Percentiles rank a stretch among this genome's conserved stretches.
Evolutionary conservation across 2,329 filamentous ascomycete species (phyloP).

Genomic region (Canariomyces notabilis): DNA sequence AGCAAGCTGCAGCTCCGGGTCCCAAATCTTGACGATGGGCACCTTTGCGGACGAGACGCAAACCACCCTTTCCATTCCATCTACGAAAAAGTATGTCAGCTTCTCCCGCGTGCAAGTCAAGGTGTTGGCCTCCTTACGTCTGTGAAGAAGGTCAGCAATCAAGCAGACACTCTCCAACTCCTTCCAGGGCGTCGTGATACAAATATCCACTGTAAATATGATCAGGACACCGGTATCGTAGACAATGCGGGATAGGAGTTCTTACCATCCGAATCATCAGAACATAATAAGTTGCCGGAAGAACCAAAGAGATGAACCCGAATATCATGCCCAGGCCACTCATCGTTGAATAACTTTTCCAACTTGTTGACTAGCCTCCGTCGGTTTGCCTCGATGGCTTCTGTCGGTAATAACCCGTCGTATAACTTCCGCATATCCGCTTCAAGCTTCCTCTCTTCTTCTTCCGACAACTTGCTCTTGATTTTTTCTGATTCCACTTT

Average conservation of each 20-base stretch:
- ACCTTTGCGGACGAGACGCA: constrained; percentile 95
- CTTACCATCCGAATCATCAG: constrained; percentile 91
- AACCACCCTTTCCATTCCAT: constrained; percentile 93
- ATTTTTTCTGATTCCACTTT: constrained; percentile 66
- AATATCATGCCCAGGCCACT: constrained; percentile 90
- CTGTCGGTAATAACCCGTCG: constrained; percentile 74
- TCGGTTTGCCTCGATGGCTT: constrained; percentile 71
- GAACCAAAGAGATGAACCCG: constrained; percentile 95
- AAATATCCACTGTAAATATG: constrained; percentile 74
- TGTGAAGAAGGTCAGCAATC: constrained; percentile 78
- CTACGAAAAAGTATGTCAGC: constrained; percentile 43
- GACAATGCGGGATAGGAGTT: constrained; percentile 15
- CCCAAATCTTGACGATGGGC: constrained; percentile 98
- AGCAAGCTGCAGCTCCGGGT: constrained; percentile 80
- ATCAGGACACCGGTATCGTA: constrained; percentile 27
- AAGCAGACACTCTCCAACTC: constrained; percentile 85
- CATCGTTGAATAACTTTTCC: constrained; percentile 78
- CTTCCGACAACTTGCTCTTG: constrained; percentile 63
- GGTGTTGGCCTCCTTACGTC: constrained; percentile 54
- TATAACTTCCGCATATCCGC: constrained; percentile 84
- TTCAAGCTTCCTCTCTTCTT: constrained; percentile 70
- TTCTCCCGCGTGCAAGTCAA: background rate
- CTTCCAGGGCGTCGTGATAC: constrained; percentile 87
- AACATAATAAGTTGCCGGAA: constrained; percentile 90
- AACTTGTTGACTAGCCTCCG: constrained; percentile 77